Evolutionary conservation across 352 stramenopile genomes (phyloP).

Genomic region (Phytophthora cajani): DNA sequence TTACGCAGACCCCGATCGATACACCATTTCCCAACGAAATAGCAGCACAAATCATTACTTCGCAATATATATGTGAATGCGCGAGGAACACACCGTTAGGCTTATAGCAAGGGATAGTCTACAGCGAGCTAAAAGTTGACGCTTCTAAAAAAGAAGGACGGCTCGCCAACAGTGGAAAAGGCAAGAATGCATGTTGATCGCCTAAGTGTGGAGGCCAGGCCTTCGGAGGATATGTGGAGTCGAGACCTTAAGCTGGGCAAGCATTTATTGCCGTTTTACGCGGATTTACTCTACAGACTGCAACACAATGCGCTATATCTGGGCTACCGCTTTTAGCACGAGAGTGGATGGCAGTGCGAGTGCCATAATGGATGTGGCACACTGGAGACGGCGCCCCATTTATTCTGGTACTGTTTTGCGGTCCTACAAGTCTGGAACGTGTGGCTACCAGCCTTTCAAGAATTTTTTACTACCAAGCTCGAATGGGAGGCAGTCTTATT

Average conservation of each 20-base stretch:
- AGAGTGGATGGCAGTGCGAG: background rate
- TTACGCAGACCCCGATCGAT: no score
- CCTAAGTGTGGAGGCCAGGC: background rate
- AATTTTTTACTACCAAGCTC: background rate
- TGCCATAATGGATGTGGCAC: background rate
- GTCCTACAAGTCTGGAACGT: background rate
- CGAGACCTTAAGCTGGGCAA: background rate
- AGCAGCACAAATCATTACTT: no score
- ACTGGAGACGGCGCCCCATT: background rate
- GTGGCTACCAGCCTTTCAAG: slow-evolving; percentile 2
- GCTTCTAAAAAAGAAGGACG: no score
- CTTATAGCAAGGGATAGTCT: no score
- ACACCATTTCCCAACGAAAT: no score
- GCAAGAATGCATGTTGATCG: background rate
- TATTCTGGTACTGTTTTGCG: slow-evolving; percentile 9
- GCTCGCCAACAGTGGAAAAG: no score
- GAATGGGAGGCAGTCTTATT: slow-evolving; percentile 4
- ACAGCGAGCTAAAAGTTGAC: no score
- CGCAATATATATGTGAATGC: no score
- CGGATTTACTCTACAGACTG: slow-evolving; percentile 2
- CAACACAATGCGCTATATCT: slow-evolving; percentile 9
- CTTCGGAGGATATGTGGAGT: background rate
- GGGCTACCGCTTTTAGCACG: slow-evolving; percentile 9
- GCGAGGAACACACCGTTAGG: no score
- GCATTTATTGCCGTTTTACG: slow-evolving; percentile 3